phyloP scores from a whole-genome alignment of 257 asterid species.

The Craterostigma plantagineum region DNA sequence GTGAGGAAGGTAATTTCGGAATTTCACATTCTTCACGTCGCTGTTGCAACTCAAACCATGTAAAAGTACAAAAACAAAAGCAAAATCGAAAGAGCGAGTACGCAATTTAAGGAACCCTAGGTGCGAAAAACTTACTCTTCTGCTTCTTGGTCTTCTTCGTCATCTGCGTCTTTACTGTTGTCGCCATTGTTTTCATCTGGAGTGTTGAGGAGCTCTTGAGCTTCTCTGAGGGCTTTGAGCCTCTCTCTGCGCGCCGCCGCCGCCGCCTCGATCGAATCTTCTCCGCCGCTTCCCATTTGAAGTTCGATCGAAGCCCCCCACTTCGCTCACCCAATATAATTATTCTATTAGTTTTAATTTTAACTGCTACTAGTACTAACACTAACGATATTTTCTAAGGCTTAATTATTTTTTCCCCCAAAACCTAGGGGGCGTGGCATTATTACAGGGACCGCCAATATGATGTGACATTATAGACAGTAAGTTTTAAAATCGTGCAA shows the following conservation, averaged over 20 bases:
- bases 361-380: too few species aligned
- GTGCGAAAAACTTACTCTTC: not conserved
- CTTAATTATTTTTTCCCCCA: too few species aligned
- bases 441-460: too few species aligned
- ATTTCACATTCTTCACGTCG: slow-evolving; percentile 49
- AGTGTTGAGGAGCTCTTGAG: slow-evolving; percentile 68
- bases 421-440: too few species aligned
- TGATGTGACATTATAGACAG: too few species aligned
- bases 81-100: not conserved
- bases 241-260: slow-evolving; percentile 68
- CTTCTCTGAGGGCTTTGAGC: slow-evolving; percentile 62
- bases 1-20: slow-evolving; percentile 92
- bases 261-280: slow-evolving; percentile 50
- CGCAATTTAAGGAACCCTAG: not conserved
- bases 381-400: too few species aligned
- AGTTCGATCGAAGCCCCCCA: too few species aligned
- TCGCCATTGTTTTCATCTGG: slow-evolving; percentile 34
- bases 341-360: too few species aligned
- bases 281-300: slow-evolving; percentile 32
- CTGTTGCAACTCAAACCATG: slow-evolving; percentile 19
- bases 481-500: too few species aligned
- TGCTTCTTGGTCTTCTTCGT: slow-evolving; percentile 22
- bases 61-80: not conserved
- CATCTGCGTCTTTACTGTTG: slow-evolving; percentile 10
- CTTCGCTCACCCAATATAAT: too few species aligned